Evolutionary conservation across 805 yeast species (phyloP).

Genomic region (Barnettozyma populi): DNA sequence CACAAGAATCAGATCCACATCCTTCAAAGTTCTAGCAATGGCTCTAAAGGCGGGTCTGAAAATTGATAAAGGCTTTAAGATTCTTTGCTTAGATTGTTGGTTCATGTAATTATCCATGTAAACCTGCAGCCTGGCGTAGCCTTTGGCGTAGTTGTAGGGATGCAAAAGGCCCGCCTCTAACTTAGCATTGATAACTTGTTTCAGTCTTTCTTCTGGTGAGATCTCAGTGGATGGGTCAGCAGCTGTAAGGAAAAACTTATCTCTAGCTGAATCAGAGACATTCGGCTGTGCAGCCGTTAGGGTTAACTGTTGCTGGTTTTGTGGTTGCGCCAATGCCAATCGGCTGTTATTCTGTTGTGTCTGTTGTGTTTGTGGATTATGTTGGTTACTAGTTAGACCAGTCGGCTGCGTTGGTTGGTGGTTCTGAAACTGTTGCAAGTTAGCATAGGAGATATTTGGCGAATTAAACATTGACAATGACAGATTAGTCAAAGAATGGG

Average conservation of each 20-base stretch:
- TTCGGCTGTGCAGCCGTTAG: background rate
- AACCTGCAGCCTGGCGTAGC: slow-evolving; percentile 81
- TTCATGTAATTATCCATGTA: slow-evolving; percentile 95
- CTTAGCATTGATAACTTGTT: slow-evolving; percentile 91
- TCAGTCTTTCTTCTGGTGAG: slow-evolving; percentile 88
- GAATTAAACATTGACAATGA: slow-evolving; percentile 21
- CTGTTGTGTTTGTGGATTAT: slow-evolving; percentile 7
- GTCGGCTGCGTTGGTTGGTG: slow-evolving; percentile 11
- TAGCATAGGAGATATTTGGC: slow-evolving; percentile 17
- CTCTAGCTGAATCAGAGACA: slow-evolving; percentile 69
- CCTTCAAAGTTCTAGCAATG: slow-evolving; percentile 83
- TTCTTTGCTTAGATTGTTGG: slow-evolving; percentile 73
- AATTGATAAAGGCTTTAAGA: slow-evolving; percentile 75
- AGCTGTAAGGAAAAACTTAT: slow-evolving; percentile 90
- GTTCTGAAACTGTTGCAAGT: slow-evolving; percentile 11
- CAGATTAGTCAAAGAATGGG: slow-evolving; percentile 25
- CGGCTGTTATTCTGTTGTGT: slow-evolving; percentile 5
- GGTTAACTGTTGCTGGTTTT: slow-evolving; percentile 5
- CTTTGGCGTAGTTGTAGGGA: slow-evolving; percentile 91
- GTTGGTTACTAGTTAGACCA: slow-evolving; percentile 5
- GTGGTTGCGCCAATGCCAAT: slow-evolving; percentile 6
- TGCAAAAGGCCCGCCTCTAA: slow-evolving; percentile 87
- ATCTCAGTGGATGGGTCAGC: slow-evolving; percentile 95
- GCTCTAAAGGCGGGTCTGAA: slow-evolving; percentile 93
- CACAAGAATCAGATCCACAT: slow-evolving; percentile 84